phyloP scores from a whole-genome alignment of 2,329 filamentous ascomycete species.

The Cercospora janseana region DNA sequence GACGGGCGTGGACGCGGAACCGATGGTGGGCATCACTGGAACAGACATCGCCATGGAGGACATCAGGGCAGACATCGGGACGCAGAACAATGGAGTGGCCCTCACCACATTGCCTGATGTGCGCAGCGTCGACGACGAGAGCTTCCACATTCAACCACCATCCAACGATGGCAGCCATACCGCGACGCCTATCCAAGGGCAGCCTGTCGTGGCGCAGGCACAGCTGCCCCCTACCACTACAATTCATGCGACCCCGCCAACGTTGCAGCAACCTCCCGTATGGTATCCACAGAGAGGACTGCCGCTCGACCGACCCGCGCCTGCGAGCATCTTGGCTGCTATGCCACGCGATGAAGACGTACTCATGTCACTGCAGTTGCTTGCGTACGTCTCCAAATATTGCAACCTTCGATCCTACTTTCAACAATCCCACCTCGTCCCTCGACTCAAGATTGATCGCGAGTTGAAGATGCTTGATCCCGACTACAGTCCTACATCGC shows the following conservation, averaged over 20 bases:
- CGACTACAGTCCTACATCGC: conserved; percentile 50
- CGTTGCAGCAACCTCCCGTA: conserved; percentile 59
- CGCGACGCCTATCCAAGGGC: conserved; percentile 59
- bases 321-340: conserved; percentile 72
- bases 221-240: conserved; percentile 56
- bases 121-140: conserved; percentile 80
- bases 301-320: conserved; percentile 31
- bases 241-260: conserved; percentile 71
- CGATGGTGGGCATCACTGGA: conserved; percentile 70
- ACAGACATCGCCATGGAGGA: conserved; percentile 82
- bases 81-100: conserved; percentile 66
- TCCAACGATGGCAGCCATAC: conserved; percentile 80
- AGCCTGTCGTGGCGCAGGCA: conserved; percentile 31
- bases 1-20: conserved; percentile 70
- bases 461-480: conserved; percentile 79
- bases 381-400: conserved; percentile 98
- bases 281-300: conserved; percentile 33
- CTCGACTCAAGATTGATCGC: conserved; percentile 82
- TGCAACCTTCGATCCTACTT: conserved; percentile 95
- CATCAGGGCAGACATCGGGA: conserved; percentile 76
- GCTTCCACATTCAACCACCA: conserved; percentile 91
- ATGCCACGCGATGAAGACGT: conserved; percentile 98
- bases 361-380: conserved; percentile 91
- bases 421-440: conserved; percentile 89
- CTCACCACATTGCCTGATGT: conserved; percentile 69